Conservation (phyloP, 495 filamentous ascomycete species). For the Penicillium canescens region DNA sequence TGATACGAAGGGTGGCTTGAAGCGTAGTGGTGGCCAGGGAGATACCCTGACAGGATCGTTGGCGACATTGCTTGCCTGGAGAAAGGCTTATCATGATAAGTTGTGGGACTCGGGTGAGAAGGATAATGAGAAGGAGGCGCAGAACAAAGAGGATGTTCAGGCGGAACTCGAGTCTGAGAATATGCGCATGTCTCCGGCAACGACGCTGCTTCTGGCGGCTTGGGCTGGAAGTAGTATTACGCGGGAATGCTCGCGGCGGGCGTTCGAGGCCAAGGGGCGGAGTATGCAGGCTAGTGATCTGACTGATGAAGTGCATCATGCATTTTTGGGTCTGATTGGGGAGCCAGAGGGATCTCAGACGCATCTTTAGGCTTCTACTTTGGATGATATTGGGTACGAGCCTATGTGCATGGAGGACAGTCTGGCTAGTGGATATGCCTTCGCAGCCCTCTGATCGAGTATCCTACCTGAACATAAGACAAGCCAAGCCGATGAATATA, state of each 20-base stretch:
- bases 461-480: not conserved
- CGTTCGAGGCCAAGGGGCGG: constrained; percentile 83
- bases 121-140: constrained; percentile 40
- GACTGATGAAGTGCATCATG: constrained; percentile 83
- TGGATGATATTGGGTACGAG: not conserved
- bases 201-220: constrained; percentile 75
- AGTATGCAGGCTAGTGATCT: constrained; percentile 93
- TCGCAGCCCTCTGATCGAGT: not conserved
- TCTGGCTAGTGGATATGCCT: not conserved
- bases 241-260: constrained; percentile 85
- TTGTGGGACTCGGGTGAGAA: constrained; percentile 70
- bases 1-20: constrained; percentile 76
- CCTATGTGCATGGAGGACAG: not conserved
- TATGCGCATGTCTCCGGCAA: constrained; percentile 50
- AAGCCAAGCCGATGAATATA: not conserved
- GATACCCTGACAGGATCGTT: constrained; percentile 92
- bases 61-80: constrained; percentile 84
- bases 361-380: constrained; percentile 26
- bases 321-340: constrained; percentile 76
- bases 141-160: constrained; percentile 40
- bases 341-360: constrained; percentile 50
- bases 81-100: constrained; percentile 78
- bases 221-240: constrained; percentile 88
- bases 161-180: constrained; percentile 45
- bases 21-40: constrained; percentile 92